Evolutionary conservation across 352 stramenopile genomes (phyloP).

Genomic region (Peronospora farinosa): DNA sequence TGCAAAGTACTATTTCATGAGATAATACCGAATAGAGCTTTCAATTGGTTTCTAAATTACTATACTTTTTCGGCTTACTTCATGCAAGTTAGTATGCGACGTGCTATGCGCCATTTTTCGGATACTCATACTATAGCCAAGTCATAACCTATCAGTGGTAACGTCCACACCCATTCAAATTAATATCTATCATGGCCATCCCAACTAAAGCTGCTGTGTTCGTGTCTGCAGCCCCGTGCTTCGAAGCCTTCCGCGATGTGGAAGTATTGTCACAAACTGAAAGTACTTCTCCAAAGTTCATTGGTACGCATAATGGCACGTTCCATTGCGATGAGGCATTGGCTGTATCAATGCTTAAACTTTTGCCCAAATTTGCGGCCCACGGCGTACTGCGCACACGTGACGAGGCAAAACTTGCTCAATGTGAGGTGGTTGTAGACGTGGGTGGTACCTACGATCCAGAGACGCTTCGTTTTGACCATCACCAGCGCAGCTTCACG

Average conservation of each 20-base stretch:
- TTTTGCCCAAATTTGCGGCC: conserved; percentile 86
- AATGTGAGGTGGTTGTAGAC: conserved; percentile 94
- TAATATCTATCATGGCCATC: conserved; percentile 37
- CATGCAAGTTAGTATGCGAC: too few species aligned
- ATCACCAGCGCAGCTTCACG: conserved; percentile 94
- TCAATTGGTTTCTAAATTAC: too few species aligned
- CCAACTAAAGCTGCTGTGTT: conserved; percentile 61
- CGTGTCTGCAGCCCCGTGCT: conserved; percentile 53
- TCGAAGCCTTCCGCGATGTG: conserved; percentile 47
- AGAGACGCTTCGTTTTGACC: conserved; percentile 89
- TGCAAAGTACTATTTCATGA: too few species aligned
- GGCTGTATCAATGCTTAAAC: conserved; percentile 94
- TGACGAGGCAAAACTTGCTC: conserved; percentile 86
- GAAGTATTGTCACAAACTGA: conserved; percentile 47
- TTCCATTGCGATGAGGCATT: conserved; percentile 99
- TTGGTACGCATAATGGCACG: conserved; percentile 95
- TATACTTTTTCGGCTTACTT: too few species aligned
- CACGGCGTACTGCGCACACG: conserved; percentile 84
- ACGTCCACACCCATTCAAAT: too few species aligned
- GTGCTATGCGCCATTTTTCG: too few species aligned
- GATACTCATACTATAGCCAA: too few species aligned
- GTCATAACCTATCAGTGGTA: too few species aligned
- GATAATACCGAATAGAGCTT: too few species aligned
- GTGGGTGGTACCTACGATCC: conserved; percentile 94
- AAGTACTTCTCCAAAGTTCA: conserved; percentile 77